A percentile compares a stretch with the other conserved stretches of the same genome.
Conservation (phyloP, 2,329 filamentous ascomycete species). For the Phaeosphaeria sp. region DNA sequence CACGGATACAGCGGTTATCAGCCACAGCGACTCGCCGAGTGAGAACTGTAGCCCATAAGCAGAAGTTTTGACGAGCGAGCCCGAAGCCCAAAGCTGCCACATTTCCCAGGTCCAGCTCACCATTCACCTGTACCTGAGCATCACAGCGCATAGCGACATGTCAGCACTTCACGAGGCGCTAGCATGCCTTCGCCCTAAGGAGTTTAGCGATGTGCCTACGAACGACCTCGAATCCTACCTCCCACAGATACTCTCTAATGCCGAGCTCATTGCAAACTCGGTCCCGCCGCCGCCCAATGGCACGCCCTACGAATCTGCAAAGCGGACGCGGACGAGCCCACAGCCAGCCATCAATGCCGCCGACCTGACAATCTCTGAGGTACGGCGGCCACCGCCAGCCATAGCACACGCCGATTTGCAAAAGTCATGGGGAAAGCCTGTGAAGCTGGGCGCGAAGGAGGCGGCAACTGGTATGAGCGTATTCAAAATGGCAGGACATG, state of each 20-base stretch:
- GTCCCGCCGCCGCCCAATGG: constrained; percentile 66
- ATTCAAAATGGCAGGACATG: constrained; percentile 79
- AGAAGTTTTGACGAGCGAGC: not conserved
- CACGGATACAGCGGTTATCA: constrained; percentile 21
- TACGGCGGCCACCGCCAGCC: constrained; percentile 57
- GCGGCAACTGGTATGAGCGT: constrained; percentile 79
- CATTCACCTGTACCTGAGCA: not conserved
- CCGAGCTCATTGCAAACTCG: constrained; percentile 76
- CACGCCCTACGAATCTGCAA: constrained; percentile 52
- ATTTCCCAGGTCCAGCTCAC: not conserved
- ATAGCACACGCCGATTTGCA: constrained; percentile 67
- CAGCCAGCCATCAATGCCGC: constrained; percentile 58
- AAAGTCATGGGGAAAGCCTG: constrained; percentile 83
- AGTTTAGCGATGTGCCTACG: constrained; percentile 54
- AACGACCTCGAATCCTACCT: constrained; percentile 51
- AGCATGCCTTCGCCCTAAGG: constrained; percentile 50
- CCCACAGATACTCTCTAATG: constrained; percentile 55
- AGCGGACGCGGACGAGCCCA: constrained; percentile 65
- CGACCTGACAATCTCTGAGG: constrained; percentile 61
- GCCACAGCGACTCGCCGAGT: constrained; percentile 2
- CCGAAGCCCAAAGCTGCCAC: not conserved
- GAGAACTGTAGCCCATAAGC: not conserved
- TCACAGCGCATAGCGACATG: constrained; percentile 24
- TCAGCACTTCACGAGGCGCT: constrained; percentile 54
- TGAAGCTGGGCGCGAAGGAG: constrained; percentile 73